Percentiles rank a stretch among this genome's conserved stretches.
These are phyloP conservation scores for Sphaerulina vaccinii DNA, from an alignment of 2,329 filamentous ascomycete genomes.

Conservation along the genomic window DNA sequence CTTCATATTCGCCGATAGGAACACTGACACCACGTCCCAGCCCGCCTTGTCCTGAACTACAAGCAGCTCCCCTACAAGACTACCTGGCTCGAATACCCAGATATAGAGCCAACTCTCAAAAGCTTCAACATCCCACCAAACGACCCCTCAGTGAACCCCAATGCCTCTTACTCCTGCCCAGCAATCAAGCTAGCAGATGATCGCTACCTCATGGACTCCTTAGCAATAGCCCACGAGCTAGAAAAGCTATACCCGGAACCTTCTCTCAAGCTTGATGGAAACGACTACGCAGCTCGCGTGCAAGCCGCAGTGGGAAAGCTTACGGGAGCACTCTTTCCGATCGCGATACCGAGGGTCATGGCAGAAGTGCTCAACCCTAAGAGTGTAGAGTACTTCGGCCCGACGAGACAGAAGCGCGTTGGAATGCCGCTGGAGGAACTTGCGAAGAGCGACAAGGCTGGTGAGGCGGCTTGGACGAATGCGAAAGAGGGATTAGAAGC, in stretches of 20 bases:
- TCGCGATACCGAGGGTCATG: constrained; percentile 53
- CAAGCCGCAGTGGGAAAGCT: constrained; percentile 44
- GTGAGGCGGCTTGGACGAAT: constrained; percentile 47
- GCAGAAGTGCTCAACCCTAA: constrained; percentile 51
- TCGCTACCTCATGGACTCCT: constrained; percentile 63
- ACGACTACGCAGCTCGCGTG: constrained; percentile 40
- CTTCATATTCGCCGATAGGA: neutral
- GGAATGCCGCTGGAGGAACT: constrained; percentile 57
- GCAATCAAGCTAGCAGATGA: constrained; percentile 57
- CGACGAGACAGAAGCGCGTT: constrained; percentile 50
- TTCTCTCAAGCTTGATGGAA: constrained; percentile 55
- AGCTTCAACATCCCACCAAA: constrained; percentile 53
- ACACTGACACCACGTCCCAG: constrained; percentile 41
- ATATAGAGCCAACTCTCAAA: constrained; percentile 57
- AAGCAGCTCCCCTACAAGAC: constrained; percentile 67
- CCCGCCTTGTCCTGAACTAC: constrained; percentile 65
- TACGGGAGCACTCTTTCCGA: constrained; percentile 41
- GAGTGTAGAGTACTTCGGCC: constrained; percentile 57
- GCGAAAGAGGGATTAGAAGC: constrained; percentile 43
- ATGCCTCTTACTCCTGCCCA: constrained; percentile 52
- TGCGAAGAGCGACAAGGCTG: constrained; percentile 41
- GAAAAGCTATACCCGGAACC: constrained; percentile 61
- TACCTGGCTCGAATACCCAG: constrained; percentile 68
- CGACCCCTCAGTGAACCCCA: constrained; percentile 34
- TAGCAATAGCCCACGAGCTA: constrained; percentile 57